A percentile compares a stretch with the other conserved stretches of the same genome.
Conservation (phyloP, 441 rosid genomes). For the Gossypium davidsonii region DNA sequence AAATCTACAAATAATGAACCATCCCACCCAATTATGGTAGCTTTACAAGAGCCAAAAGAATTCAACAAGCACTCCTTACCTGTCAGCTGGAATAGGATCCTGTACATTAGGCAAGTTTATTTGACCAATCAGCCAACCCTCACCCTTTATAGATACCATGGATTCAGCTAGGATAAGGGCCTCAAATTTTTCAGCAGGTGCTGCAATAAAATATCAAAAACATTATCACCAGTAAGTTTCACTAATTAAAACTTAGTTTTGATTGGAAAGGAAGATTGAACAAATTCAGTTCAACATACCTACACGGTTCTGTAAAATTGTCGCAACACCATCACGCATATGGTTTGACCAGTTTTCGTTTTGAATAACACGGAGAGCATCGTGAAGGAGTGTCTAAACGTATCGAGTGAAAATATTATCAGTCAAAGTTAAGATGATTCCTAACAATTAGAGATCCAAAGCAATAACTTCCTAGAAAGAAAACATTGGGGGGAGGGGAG, state of each 20-base stretch:
- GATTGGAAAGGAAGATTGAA: background rate
- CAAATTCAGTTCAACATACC: slow-evolving; percentile 43
- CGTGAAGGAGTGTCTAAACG: slow-evolving; percentile 46
- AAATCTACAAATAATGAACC: slow-evolving; percentile 7
- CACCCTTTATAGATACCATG: slow-evolving; percentile 54
- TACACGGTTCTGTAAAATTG: slow-evolving; percentile 78
- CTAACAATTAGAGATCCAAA: background rate
- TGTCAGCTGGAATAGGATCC: slow-evolving; percentile 52
- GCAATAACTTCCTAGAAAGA: background rate
- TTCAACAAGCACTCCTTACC: slow-evolving; percentile 33
- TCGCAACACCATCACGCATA: slow-evolving; percentile 60
- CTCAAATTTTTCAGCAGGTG: slow-evolving; percentile 69
- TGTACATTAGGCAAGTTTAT: slow-evolving; percentile 44
- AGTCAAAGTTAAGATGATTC: background rate
- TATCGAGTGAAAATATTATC: background rate
- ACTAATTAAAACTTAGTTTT: background rate
- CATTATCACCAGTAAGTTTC: background rate
- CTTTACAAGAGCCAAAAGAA: background rate
- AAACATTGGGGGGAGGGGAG: background rate
- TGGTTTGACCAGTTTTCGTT: slow-evolving; percentile 52
- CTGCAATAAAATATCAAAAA: slow-evolving; percentile 34
- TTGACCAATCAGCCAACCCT: slow-evolving; percentile 62
- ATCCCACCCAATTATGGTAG: background rate
- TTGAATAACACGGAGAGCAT: slow-evolving; percentile 43
- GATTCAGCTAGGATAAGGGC: slow-evolving; percentile 79